Percentiles rank a stretch among this genome's conserved stretches.
Evolutionary conservation across 2,329 filamentous ascomycete species (phyloP).

Genomic region (Colletotrichum tropicicola): DNA sequence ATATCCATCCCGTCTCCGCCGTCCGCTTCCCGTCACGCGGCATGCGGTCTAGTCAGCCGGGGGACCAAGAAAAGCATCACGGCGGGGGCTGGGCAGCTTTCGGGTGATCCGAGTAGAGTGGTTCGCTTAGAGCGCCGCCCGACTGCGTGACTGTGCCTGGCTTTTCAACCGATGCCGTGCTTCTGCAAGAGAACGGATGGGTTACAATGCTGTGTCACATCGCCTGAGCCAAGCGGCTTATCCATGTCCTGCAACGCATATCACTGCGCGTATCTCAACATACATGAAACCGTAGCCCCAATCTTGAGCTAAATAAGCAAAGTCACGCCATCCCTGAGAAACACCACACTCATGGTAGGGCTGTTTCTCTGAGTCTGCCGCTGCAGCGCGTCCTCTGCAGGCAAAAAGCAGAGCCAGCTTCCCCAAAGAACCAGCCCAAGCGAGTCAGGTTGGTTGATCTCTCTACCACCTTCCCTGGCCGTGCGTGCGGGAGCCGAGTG

Average conservation of each 20-base stretch:
- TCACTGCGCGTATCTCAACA: slow-evolving; percentile 7
- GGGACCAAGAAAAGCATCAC: neutral
- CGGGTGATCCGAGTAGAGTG: slow-evolving; percentile 15
- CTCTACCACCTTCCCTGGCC: neutral
- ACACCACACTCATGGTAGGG: too few species aligned
- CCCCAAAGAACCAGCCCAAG: neutral
- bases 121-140: neutral
- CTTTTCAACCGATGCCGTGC: neutral
- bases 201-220: slow-evolving; percentile 24
- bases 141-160: neutral
- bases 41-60: neutral
- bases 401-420: neutral
- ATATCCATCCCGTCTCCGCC: neutral
- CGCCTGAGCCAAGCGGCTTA: slow-evolving; percentile 10
- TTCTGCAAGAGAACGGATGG: neutral
- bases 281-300: slow-evolving; percentile 18
- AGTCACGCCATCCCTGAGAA: slow-evolving; percentile 25
- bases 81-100: neutral
- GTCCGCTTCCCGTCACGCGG: neutral
- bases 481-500: neutral
- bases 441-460: slow-evolving; percentile 21
- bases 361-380: slow-evolving; percentile 8
- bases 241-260: slow-evolving; percentile 8
- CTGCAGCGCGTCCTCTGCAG: neutral
- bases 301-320: slow-evolving; percentile 15